These are phyloP conservation scores for Straminergon stramineum DNA, from an alignment of 225 moss, liverwort and hornwort genomes.

Conservation along the genomic window DNA sequence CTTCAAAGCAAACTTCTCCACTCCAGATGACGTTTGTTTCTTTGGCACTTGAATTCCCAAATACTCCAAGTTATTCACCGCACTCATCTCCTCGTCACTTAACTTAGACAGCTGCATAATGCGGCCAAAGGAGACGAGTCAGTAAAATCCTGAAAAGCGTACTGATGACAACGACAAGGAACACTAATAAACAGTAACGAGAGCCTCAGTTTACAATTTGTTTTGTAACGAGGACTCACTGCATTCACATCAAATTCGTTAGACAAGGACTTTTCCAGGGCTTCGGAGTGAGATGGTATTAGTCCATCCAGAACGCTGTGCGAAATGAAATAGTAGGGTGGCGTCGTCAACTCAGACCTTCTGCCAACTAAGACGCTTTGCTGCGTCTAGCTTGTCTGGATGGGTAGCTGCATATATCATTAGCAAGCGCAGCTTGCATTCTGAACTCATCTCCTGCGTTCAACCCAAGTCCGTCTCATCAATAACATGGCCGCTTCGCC, in stretches of 20 bases:
- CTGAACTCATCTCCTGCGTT: slow-evolving; percentile 67
- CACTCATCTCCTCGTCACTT: slow-evolving; percentile 75
- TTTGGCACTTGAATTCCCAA: slow-evolving; percentile 75
- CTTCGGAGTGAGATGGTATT: not conserved
- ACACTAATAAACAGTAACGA: not conserved
- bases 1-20: slow-evolving; percentile 67
- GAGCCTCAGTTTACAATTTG: not conserved
- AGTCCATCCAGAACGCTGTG: not conserved
- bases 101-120: slow-evolving; percentile 66
- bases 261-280: not conserved
- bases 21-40: slow-evolving; percentile 54
- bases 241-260: not conserved
- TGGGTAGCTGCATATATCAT: slow-evolving; percentile 94
- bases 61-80: slow-evolving; percentile 80
- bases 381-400: slow-evolving; percentile 80
- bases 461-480: not conserved
- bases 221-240: not conserved
- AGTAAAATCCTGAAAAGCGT: not conserved
- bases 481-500: slow-evolving; percentile 5
- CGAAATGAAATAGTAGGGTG: not conserved
- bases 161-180: not conserved
- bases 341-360: slow-evolving; percentile 35
- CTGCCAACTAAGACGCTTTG: slow-evolving; percentile 82
- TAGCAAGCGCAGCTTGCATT: slow-evolving; percentile 76
- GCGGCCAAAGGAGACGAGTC: not conserved